Evolutionary conservation across 2,329 filamentous ascomycete genomes (phyloP), one percentile per base, ranked within the genome.

Genomic region (Aspergillus floridensis): DNA sequence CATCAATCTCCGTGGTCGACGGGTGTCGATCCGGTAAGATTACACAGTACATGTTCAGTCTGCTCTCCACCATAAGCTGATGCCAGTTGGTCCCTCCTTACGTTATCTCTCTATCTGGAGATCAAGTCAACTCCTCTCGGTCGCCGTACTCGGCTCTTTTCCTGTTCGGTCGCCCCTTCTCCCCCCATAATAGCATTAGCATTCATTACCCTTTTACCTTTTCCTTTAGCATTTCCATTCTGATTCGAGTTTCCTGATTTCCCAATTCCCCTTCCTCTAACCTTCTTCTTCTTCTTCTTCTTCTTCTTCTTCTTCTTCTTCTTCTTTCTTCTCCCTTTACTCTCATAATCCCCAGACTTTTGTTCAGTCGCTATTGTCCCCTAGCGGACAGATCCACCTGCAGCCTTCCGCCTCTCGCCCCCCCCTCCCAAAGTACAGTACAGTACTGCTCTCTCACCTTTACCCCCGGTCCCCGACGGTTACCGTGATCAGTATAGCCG

Each of bases 131-230:
- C 53, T 59, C 58, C 58, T 58, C 56, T 64, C 60, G 56, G 57
- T 55, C 64, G 59, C 61, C 58, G 63, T 61, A 51, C 59, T 63
- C 62, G 64, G 62, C 58, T 60, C 53, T 59, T 64, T 64, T 50
- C 51, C 49, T 57, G 14, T 44, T 44, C 38, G 38, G 38, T 44
- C 38, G 38, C 38, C 38, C 19, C 38, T 8, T 19, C 38, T 16
- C 16, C 38, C 47, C 54, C 51, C 7, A 29, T 29, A 29, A 29
- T 3, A 29, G 26, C 8, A 29, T 29, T 29, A 29, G 26, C 26
- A 46, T 60, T 53, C 10, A 58, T 59, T 29, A 55, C 19, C 50
- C n/a, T 46, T 35, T 29, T 29, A 21, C 14, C 32, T 21, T 49
- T 16, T 46, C 22, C 55, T 5, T 48, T 48, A 50, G 32, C 44